A percentile compares a stretch with the other conserved stretches of the same genome.
phyloP scores from a whole-genome alignment of 306 rosid genomes.

The Heteromeles arbutifolia region DNA sequence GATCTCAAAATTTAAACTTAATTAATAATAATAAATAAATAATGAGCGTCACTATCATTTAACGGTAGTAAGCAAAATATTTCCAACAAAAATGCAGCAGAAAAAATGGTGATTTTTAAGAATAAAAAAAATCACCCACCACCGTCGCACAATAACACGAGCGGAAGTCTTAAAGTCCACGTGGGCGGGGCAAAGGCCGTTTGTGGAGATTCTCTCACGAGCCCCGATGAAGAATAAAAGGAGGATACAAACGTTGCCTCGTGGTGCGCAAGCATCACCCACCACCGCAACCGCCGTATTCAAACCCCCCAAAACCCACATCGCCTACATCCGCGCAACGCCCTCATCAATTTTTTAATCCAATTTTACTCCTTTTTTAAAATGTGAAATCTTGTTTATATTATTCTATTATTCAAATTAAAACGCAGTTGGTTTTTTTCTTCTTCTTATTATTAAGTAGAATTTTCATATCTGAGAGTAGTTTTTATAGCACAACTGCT shows the following conservation, averaged over 20 bases:
- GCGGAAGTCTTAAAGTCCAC: not conserved
- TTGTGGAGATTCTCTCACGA: not conserved
- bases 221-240: not conserved
- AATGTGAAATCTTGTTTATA: too few species aligned
- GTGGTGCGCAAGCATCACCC: not conserved
- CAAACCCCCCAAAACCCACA: not conserved
- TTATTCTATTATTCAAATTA: too few species aligned
- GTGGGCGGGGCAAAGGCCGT: not conserved
- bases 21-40: too few species aligned
- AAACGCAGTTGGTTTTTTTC: too few species aligned
- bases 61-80: too few species aligned
- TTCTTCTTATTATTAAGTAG: too few species aligned
- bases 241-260: not conserved
- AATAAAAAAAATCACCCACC: not conserved
- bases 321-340: not conserved
- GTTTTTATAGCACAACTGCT: too few species aligned
- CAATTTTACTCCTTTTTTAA: too few species aligned
- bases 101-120: not conserved
- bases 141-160: not conserved
- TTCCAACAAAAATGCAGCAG: not conserved
- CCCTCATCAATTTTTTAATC: too few species aligned
- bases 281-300: not conserved
- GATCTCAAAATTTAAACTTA: rapidly evolving
- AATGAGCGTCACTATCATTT: too few species aligned
- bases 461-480: too few species aligned